Base-by-base conservation (phyloP, 805 yeast species). In the Clavispora vitiphila region DNA sequence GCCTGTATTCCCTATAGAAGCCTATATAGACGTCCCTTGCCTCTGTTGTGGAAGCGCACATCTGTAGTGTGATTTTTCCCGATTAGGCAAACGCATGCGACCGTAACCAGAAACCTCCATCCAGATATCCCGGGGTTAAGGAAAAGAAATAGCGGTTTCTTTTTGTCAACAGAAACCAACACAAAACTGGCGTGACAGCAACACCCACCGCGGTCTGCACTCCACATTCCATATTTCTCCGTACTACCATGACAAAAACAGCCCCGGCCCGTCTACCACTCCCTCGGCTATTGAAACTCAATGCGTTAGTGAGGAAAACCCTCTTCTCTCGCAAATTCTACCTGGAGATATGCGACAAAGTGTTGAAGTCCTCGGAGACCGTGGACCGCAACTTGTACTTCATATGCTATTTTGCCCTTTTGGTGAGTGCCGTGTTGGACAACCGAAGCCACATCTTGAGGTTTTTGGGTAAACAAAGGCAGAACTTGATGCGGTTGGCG, bases 361-460 rank as follows among this genome's bases (percentile, higher is more conserved):
- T 70, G 10, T 58, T 70, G 42, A 38, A 62, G 29, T 55, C 51
- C 18, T 39, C 65, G 1, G 37, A 68, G 8, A 64, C 69, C 4
- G 57, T 70, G 16, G 75, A 70, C 50, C 50, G 65, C 5, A 64
- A 60, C 34, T 51, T 70, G 31, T 70, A 70, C 47, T 70, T 70
- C 53, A 56, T 67, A 23, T 70, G 75, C 54, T 70, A 70, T 51
- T 66, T 65, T 48, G 60, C 73, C 9, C 59, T 70, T 25, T 48
- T 67, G 46, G 37, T 64, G 34, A 62, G 71, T 35, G 56, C 67
- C 32, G 46, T 65, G 8, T 55, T 69, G 41, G 57, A 68, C 38
- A 70, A 70, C 54, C 67, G 67, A 42, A 60, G 60, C 18, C 44
- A 53, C 24, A 67, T 70, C 44, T 43, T 46, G 38, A 47, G 40